Evolutionary conservation across 2,329 filamentous ascomycete genomes (phyloP).

Genomic region (Colletotrichum salicis): DNA sequence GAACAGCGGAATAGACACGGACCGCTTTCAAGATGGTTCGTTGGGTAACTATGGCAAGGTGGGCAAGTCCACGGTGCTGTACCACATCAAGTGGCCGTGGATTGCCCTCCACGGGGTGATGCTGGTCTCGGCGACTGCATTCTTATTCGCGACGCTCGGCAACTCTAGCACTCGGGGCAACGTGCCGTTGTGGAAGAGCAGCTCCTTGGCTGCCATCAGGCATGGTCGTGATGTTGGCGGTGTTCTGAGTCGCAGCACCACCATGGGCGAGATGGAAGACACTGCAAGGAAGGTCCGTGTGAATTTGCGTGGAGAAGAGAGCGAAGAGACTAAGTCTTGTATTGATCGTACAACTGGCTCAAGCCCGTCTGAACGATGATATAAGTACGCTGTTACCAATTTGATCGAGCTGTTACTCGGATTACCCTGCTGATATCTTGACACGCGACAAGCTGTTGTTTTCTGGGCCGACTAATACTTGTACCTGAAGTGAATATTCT

Average conservation of each 20-base stretch:
- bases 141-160: not conserved
- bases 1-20: not conserved
- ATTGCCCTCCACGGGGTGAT: constrained; percentile 13
- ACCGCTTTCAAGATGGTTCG: not conserved
- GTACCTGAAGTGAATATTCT: constrained; percentile 41
- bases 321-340: not conserved
- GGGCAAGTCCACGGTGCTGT: not conserved
- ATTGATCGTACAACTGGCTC: not conserved
- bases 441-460: not conserved
- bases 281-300: constrained; percentile 1
- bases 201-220: constrained; percentile 15
- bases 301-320: constrained; percentile 5
- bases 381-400: not conserved
- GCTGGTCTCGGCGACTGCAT: not conserved
- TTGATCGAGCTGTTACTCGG: not conserved
- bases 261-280: constrained; percentile 32
- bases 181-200: constrained; percentile 23
- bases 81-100: constrained; percentile 24
- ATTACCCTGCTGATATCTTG: not conserved
- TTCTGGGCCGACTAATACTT: constrained; percentile 10
- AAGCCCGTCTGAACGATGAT: not conserved
- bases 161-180: not conserved
- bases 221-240: constrained; percentile 15
- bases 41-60: not conserved
- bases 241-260: not conserved